Evolutionary conservation across 108 stramenopile species (phyloP).

Genomic region (Pseudonitzschia multiseries): DNA sequence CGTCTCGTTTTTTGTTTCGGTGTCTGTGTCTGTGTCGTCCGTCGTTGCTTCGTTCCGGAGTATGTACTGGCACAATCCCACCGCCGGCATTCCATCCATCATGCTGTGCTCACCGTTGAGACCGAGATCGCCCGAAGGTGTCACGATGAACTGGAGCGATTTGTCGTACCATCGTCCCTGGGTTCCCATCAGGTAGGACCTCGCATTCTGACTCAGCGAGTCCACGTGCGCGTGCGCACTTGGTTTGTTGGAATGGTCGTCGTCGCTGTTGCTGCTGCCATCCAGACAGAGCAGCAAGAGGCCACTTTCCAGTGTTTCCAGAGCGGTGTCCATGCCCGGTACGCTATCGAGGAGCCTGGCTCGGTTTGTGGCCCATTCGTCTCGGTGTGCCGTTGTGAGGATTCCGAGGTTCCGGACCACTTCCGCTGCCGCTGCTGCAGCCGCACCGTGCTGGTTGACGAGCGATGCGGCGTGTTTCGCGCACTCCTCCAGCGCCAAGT

Average conservation of each 20-base stretch:
- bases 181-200: constrained; percentile 19
- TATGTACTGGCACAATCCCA: constrained; percentile 34
- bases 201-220: constrained; percentile 21
- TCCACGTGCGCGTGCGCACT: constrained; percentile 23
- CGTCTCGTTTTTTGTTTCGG: background rate
- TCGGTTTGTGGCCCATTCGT: constrained; percentile 53
- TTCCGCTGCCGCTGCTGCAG: background rate
- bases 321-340: constrained; percentile 25
- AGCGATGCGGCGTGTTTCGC: too few species aligned
- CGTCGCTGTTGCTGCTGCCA: too few species aligned
- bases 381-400: constrained; percentile 47
- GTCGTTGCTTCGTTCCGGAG: background rate
- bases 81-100: constrained; percentile 66
- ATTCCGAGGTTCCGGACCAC: constrained; percentile 38
- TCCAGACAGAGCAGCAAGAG: constrained; percentile 45
- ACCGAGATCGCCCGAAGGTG: constrained; percentile 61
- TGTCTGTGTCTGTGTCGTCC: too few species aligned
- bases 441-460: too few species aligned
- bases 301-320: constrained; percentile 43
- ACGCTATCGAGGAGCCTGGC: constrained; percentile 25
- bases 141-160: constrained; percentile 57
- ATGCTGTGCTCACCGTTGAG: constrained; percentile 63
- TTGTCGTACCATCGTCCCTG: constrained; percentile 71
- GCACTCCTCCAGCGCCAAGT: constrained; percentile 44
- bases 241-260: too few species aligned